phyloP scores from a whole-genome alignment of 2,329 filamentous ascomycete genomes.

The Sarocladiaceae sp. region DNA sequence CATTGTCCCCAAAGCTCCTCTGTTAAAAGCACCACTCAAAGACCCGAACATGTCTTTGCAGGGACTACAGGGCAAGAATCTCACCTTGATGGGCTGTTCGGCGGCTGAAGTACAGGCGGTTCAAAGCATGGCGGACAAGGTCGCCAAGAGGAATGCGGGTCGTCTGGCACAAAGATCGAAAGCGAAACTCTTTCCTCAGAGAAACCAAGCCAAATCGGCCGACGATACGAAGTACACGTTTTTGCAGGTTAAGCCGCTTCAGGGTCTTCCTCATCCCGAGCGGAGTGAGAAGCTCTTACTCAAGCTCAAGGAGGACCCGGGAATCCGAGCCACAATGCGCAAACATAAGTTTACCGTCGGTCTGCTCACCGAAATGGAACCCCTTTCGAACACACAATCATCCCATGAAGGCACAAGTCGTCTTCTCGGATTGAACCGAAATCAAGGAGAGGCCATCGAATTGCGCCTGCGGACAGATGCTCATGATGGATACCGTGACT shows the following conservation, averaged over 20 bases:
- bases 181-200: conserved; percentile 17
- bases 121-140: conserved; percentile 41
- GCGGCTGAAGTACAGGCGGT: conserved; percentile 55
- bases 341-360: conserved; percentile 82
- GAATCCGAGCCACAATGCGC: conserved; percentile 79
- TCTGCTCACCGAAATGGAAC: conserved; percentile 93
- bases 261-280: conserved; percentile 71
- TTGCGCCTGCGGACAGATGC: conserved; percentile 87
- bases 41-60: conserved; percentile 47
- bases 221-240: conserved; percentile 77
- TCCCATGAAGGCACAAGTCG: conserved; percentile 70
- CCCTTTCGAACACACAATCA: conserved; percentile 66
- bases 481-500: conserved; percentile 90
- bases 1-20: conserved; percentile 59
- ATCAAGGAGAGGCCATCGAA: conserved; percentile 86
- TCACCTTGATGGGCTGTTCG: conserved; percentile 62
- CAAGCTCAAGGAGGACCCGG: conserved; percentile 75
- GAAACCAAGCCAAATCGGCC: conserved; percentile 16
- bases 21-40: conserved; percentile 62
- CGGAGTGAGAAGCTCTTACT: conserved; percentile 69
- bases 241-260: conserved; percentile 67
- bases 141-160: conserved; percentile 43
- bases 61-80: conserved; percentile 51
- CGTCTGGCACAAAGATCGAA: conserved; percentile 27
- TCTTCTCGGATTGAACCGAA: conserved; percentile 82